Evolutionary conservation across 805 yeast species (phyloP), one percentile per base, ranked within the genome.

Genomic region (Brettanomyces anomalus): DNA sequence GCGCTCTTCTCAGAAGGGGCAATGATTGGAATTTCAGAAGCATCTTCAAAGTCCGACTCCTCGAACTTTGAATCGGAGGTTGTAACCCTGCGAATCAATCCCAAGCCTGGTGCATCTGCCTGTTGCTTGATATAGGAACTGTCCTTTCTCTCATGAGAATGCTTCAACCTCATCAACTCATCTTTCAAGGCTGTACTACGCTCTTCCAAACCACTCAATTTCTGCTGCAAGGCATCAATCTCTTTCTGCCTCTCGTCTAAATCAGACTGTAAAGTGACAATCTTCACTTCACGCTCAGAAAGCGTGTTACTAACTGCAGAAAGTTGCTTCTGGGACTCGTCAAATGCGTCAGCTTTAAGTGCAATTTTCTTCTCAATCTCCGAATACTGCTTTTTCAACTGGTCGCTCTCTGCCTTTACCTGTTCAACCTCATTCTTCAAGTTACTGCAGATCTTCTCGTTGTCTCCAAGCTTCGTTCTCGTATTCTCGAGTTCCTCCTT

Each of bases 211-310:
- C n/a, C 11, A 11, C 16, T 34, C 20, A 34, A 19, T 18, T 5
- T 31, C 8, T 24, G 16, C 10, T 40, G 18, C 14, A 46, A 36
- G 4, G 4, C 18, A 15, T 21, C 26, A 15, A 44, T 15, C 14
- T 39, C 39, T 7, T 40, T 31, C 19, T 36, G 31, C 45, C 39
- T 34, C n/a, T 40, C 32, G 14, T 6, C 18, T 14, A 41, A 38
- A 1, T n/a, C 38, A 19, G 13, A 3, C 21, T 39, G 37, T 34
- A 46, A 38, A 4, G 36, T 20, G 13, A 36, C 36, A 6, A 42
- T 40, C 15, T 47, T 41, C 11, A 14, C 32, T 16, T 32, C 36
- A 24, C 42, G 33, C 11, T 49, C 46, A 39, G 15, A 24, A 11
- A 37, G 7, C 33, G 15, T 18, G n/a, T 19, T 28, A 11, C 20